Conservation (phyloP, 805 yeast species). For the Kockiozyma suomiensis region DNA sequence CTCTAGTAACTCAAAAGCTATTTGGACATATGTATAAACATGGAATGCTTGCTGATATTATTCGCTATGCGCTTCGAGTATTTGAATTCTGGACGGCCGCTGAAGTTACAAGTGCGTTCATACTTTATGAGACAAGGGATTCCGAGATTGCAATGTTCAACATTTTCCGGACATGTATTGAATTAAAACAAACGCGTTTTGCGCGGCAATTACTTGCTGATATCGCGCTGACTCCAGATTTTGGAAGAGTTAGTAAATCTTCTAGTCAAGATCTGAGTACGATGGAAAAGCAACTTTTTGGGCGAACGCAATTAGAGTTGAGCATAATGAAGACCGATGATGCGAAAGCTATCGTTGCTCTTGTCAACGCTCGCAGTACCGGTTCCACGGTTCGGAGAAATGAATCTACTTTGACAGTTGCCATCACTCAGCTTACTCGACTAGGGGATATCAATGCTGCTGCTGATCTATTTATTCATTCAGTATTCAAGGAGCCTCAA, state of each 20-base stretch:
- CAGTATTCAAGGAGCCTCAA: constrained; percentile 6
- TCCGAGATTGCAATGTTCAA: constrained; percentile 9
- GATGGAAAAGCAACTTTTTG: constrained; percentile 6
- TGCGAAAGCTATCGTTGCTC: not conserved
- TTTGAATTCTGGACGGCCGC: constrained; percentile 19
- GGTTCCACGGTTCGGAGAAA: not conserved
- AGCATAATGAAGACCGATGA: not conserved
- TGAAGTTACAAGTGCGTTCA: not conserved
- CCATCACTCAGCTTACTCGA: constrained; percentile 3
- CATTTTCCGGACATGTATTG: constrained; percentile 16
- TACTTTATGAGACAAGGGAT: not conserved
- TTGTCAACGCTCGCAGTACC: not conserved
- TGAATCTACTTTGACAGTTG: constrained; percentile 9
- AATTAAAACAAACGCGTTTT: constrained; percentile 5
- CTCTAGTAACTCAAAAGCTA: not conserved
- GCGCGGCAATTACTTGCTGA: constrained; percentile 21
- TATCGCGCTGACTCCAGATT: not conserved
- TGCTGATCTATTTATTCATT: not conserved
- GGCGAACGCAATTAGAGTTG: constrained; percentile 15
- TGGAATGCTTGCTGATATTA: constrained; percentile 18
- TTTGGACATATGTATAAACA: constrained; percentile 21
- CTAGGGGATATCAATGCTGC: not conserved
- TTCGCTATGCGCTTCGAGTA: constrained; percentile 7
- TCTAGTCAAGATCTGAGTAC: not conserved
- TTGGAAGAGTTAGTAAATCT: not conserved